A percentile compares a stretch with the other conserved stretches of the same genome.
Evolutionary conservation across 2,329 filamentous ascomycete species (phyloP).

Genomic region (Periconia sp.): DNA sequence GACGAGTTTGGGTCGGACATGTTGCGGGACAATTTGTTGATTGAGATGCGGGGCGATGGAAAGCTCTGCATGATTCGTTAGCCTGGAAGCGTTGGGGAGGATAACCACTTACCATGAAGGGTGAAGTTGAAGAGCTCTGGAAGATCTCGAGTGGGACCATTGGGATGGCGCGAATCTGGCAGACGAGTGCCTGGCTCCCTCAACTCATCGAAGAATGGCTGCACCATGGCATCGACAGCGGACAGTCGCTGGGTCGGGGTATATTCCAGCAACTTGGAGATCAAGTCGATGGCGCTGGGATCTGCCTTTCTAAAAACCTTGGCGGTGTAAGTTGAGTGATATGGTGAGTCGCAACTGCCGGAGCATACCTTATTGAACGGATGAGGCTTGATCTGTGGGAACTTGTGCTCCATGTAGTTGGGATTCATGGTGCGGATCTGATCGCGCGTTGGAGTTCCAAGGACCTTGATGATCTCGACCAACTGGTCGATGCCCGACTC

Average conservation of each 20-base stretch:
- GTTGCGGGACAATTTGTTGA: constrained; percentile 79
- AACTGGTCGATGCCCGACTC: constrained; percentile 98
- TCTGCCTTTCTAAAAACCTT: constrained; percentile 96
- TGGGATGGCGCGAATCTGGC: constrained; percentile 90
- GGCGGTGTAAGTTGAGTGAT: constrained; percentile 5
- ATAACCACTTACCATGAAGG: constrained; percentile 74
- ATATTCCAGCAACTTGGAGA: constrained; percentile 91
- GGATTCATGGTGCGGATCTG: constrained; percentile 99
- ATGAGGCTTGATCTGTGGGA: constrained; percentile 99
- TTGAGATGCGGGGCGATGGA: constrained; percentile 93
- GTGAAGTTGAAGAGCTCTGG: constrained; percentile 92
- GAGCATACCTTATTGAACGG: constrained; percentile 83
- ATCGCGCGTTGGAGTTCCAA: constrained; percentile 93
- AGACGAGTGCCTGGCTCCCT: constrained; percentile 87
- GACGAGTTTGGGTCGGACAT: constrained; percentile 73
- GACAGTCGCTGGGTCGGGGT: constrained; percentile 94
- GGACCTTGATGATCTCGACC: constrained; percentile 98
- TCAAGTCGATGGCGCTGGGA: constrained; percentile 88
- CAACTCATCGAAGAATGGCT: constrained; percentile 97
- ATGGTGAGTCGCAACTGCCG: not conserved
- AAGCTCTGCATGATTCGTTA: constrained; percentile 65
- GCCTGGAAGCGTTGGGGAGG: not conserved
- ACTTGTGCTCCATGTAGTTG: constrained; percentile 99
- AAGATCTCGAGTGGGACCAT: constrained; percentile 76
- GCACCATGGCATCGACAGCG: constrained; percentile 94